Conservation (phyloP, 441 rosid species). For the Francoa sonchifolia region DNA sequence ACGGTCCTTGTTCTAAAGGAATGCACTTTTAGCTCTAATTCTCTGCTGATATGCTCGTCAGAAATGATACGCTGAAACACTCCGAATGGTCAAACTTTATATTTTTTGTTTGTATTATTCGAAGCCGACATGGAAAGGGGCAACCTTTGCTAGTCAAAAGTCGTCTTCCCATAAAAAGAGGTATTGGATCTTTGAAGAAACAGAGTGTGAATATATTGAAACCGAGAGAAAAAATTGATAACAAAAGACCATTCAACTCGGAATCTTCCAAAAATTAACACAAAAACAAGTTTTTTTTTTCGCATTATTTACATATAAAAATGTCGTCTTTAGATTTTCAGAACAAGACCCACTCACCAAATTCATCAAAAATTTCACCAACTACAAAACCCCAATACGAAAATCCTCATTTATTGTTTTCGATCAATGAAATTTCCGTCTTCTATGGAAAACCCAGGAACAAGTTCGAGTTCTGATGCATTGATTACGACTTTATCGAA, state of each 20-base stretch:
- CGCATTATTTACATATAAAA: constrained; percentile 21
- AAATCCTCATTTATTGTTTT: constrained; percentile 1
- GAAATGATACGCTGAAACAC: too few species aligned
- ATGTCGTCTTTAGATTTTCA: constrained; percentile 3
- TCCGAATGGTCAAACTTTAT: too few species aligned
- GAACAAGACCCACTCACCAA: constrained; percentile 16
- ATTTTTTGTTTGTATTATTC: too few species aligned
- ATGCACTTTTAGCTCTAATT: too few species aligned
- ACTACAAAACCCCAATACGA: constrained; percentile 1
- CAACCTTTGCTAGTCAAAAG: too few species aligned
- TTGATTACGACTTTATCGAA: constrained; percentile 57
- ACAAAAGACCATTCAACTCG: constrained; percentile 28
- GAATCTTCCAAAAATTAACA: constrained; percentile 15
- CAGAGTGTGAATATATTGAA: background rate
- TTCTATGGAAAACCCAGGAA: constrained; percentile 21
- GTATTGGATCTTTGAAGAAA: too few species aligned
- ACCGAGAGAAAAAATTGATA: background rate
- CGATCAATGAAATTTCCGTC: constrained; percentile 11
- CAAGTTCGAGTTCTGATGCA: constrained; percentile 41
- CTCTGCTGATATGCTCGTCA: too few species aligned
- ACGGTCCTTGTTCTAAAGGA: too few species aligned
- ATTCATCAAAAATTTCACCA: too few species aligned
- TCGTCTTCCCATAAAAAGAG: too few species aligned
- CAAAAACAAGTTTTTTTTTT: constrained; percentile 33
- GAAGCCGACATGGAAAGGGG: too few species aligned